These are phyloP conservation scores for Acanthamoeba sp. DNA, from an alignment of 208 protist species.

Conservation along the genomic window DNA sequence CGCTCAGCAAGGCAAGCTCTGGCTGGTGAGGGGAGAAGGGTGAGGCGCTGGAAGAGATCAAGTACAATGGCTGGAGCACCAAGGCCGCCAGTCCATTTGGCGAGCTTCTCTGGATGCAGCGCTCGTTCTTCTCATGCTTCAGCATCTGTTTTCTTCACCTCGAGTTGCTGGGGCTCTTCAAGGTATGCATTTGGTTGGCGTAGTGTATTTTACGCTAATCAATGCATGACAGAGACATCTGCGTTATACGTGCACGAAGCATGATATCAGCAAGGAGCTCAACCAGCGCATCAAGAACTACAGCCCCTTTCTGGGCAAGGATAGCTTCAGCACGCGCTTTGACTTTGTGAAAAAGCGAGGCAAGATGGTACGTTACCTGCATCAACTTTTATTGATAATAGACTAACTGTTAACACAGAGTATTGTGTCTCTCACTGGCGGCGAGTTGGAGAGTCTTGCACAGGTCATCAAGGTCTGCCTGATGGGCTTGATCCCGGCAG, in stretches of 20 bases:
- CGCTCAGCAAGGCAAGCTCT: neutral
- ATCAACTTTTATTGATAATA: no score
- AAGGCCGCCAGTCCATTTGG: neutral
- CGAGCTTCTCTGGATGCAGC: neutral
- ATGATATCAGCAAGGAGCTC: neutral
- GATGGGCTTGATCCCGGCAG: neutral
- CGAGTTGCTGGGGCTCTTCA: neutral
- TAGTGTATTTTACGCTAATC: neutral
- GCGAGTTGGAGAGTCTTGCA: neutral
- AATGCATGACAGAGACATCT: neutral
- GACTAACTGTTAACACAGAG: no score
- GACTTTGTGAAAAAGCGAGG: neutral
- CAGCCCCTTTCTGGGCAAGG: neutral
- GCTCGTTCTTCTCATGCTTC: slow-evolving; percentile 2
- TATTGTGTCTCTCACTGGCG: neutral
- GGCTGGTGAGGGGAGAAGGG: neutral
- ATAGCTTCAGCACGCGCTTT: neutral
- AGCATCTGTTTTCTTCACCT: neutral
- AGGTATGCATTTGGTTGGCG: neutral
- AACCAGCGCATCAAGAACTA: neutral
- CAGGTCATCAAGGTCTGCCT: neutral
- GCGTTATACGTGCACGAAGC: neutral
- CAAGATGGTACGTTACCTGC: neutral
- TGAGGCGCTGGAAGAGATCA: neutral
- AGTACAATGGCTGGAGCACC: neutral